Evolutionary conservation across 768 basidiomycete genomes (phyloP).

Genomic region (Termitomyces sp.): DNA sequence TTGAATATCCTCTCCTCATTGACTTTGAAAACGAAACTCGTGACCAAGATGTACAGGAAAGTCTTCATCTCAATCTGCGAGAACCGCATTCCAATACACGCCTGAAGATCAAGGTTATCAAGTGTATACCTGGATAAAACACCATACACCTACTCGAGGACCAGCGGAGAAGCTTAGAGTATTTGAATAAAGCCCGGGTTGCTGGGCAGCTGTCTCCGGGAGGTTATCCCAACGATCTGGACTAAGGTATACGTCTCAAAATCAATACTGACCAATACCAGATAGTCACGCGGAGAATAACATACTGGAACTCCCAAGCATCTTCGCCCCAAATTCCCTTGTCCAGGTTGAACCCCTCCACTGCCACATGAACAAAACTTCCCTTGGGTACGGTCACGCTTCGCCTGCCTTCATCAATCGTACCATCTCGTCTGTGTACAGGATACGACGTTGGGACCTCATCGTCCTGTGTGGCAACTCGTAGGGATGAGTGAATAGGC

Average conservation of each 20-base stretch:
- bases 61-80: constrained; percentile 82
- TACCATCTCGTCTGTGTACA: constrained; percentile 45
- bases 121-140: not conserved
- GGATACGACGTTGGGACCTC: constrained; percentile 67
- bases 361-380: constrained; percentile 68
- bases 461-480: constrained; percentile 76
- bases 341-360: constrained; percentile 79
- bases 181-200: constrained; percentile 71
- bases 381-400: constrained; percentile 59
- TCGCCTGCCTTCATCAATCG: constrained; percentile 30
- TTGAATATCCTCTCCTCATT: constrained; percentile 50
- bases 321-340: constrained; percentile 78
- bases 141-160: constrained; percentile 57
- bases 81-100: constrained; percentile 80
- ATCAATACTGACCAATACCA: not conserved
- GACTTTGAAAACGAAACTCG: constrained; percentile 56
- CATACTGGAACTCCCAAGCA: constrained; percentile 79
- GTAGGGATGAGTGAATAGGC: constrained; percentile 76
- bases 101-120: constrained; percentile 35
- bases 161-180: constrained; percentile 79
- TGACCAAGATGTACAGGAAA: constrained; percentile 65
- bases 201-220: constrained; percentile 52
- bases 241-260: constrained; percentile 18
- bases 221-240: constrained; percentile 81
- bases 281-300: not conserved